A percentile compares a stretch with the other conserved stretches of the same genome.
Conservation (phyloP, 2,329 filamentous ascomycete genomes). For the Fusarium subtropicale region DNA sequence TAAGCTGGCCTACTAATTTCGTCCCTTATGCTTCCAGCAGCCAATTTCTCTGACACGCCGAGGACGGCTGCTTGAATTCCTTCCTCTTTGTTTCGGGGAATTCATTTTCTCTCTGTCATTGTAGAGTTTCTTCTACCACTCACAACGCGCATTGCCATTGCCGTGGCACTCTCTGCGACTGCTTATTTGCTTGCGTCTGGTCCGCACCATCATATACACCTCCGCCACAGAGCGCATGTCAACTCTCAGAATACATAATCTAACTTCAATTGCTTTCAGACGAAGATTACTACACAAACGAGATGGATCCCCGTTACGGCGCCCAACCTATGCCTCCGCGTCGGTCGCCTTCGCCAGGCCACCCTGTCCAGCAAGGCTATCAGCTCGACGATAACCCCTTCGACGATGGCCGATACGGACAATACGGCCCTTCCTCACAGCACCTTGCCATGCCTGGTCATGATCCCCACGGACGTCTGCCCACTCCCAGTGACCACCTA, state of each 20-base stretch:
- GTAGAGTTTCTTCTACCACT: slow-evolving; percentile 20
- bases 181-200: slow-evolving; percentile 13
- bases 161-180: slow-evolving; percentile 29
- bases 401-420: slow-evolving; percentile 78
- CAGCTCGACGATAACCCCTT: slow-evolving; percentile 79
- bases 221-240: slow-evolving; percentile 7
- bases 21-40: background rate
- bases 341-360: slow-evolving; percentile 79
- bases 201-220: slow-evolving; percentile 4
- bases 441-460: slow-evolving; percentile 49
- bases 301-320: slow-evolving; percentile 61
- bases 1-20: no score
- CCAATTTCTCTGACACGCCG: no score
- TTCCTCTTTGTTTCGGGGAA: slow-evolving; percentile 1
- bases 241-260: slow-evolving; percentile 27
- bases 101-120: background rate
- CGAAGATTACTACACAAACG: slow-evolving; percentile 70
- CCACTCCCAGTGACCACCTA: slow-evolving; percentile 79
- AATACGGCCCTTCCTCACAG: slow-evolving; percentile 41
- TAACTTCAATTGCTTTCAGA: slow-evolving; percentile 54
- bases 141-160: slow-evolving; percentile 21
- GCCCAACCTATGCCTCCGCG: slow-evolving; percentile 43
- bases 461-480: slow-evolving; percentile 52
- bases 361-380: slow-evolving; percentile 79
- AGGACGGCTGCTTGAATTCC: background rate